phyloP scores from a whole-genome alignment of 805 yeast genomes.

The Saitoella complicata region DNA sequence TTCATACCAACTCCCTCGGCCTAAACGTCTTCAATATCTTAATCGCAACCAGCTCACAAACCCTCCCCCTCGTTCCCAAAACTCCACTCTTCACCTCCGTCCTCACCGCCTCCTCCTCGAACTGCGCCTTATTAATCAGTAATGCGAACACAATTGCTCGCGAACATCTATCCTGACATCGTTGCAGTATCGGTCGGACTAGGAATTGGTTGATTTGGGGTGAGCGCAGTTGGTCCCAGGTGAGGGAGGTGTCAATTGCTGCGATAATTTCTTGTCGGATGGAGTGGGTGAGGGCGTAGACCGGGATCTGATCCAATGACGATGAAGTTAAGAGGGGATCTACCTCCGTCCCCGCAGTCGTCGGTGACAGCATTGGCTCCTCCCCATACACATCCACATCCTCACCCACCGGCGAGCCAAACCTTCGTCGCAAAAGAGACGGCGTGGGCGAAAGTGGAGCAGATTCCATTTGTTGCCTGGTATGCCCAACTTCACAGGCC shows the following conservation, averaged over 20 bases:
- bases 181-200: constrained; percentile 31
- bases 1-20: constrained; percentile 26
- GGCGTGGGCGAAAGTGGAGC: no score
- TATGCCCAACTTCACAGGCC: no score
- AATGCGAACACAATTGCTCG: constrained; percentile 26
- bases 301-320: constrained; percentile 22
- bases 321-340: constrained; percentile 6
- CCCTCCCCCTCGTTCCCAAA: constrained; percentile 29
- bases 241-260: constrained; percentile 29
- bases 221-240: constrained; percentile 34
- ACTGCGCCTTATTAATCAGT: constrained; percentile 23
- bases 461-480: no score
- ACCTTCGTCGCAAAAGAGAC: no score
- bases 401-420: no score
- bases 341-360: background rate
- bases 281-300: constrained; percentile 20
- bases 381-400: no score
- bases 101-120: constrained; percentile 20
- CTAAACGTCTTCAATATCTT: constrained; percentile 33
- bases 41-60: constrained; percentile 38
- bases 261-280: constrained; percentile 29
- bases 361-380: no score
- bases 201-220: constrained; percentile 35
- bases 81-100: constrained; percentile 22
- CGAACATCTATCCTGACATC: constrained; percentile 17